These are phyloP conservation scores for Hyaloscypha bicolor DNA, from an alignment of 495 filamentous ascomycete genomes.

Conservation along the genomic window DNA sequence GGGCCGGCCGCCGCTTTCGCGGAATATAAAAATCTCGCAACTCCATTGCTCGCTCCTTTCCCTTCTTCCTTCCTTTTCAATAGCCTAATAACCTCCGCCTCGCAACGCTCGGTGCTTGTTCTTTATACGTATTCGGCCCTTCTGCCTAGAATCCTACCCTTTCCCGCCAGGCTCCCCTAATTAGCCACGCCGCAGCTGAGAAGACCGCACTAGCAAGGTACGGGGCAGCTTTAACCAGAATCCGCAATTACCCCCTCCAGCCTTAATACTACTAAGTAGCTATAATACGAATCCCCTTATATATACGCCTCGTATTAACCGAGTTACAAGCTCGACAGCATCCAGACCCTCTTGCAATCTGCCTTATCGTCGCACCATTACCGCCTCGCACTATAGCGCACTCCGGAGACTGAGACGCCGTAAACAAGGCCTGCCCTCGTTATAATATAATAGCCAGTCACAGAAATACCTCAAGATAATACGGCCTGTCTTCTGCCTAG, in stretches of 20 bases:
- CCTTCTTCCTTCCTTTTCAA: too few relatives aligned
- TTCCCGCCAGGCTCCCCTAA: conserved; percentile 24
- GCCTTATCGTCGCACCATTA: conserved; percentile 28
- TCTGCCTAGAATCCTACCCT: conserved; percentile 23
- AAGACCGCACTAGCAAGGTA: conserved; percentile 25
- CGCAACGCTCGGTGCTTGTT: too few relatives aligned
- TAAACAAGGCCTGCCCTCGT: conserved; percentile 12
- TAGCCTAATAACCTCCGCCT: too few relatives aligned
- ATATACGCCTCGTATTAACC: conserved; percentile 19
- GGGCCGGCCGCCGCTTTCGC: too few relatives aligned
- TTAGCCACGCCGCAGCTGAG: conserved; percentile 30
- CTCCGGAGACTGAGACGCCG: conserved; percentile 19
- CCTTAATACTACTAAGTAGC: conserved; percentile 26
- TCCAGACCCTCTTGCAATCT: conserved; percentile 28
- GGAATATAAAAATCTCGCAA: too few relatives aligned
- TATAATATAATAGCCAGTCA: conserved; percentile 11
- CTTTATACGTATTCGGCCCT: conserved; percentile 16
- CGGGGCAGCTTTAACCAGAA: conserved; percentile 32
- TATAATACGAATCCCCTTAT: conserved; percentile 23
- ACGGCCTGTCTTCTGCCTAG: conserved; percentile 17
- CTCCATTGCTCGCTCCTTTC: too few relatives aligned
- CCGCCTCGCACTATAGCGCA: conserved; percentile 14
- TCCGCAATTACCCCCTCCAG: conserved; percentile 17
- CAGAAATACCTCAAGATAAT: conserved; percentile 9
- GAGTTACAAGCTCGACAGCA: conserved; percentile 6